Percentiles rank a stretch among this genome's conserved stretches.
phyloP scores from a whole-genome alignment of 208 protist genomes.

The Acanthamoeba pearcei region DNA sequence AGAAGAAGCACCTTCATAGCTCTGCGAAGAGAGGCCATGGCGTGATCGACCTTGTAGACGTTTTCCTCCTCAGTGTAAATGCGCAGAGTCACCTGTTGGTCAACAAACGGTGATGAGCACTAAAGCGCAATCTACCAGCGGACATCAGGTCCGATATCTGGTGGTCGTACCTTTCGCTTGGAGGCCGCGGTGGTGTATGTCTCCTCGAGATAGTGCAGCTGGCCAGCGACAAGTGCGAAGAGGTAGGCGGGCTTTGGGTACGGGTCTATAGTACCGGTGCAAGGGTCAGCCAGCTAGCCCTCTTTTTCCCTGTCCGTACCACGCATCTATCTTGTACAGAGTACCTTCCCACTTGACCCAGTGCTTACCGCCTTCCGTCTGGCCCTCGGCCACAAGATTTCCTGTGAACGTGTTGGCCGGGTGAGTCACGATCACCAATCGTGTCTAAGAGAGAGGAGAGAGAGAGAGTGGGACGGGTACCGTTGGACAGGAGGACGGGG shows the following conservation, averaged over 20 bases:
- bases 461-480: not conserved
- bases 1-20: slow-evolving; percentile 76
- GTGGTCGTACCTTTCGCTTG: not conserved
- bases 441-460: not conserved
- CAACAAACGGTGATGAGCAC: not conserved
- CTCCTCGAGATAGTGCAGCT: slow-evolving; percentile 29
- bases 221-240: slow-evolving; percentile 80
- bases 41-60: slow-evolving; percentile 78
- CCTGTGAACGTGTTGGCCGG: not conserved
- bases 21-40: slow-evolving; percentile 83
- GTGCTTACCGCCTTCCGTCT: slow-evolving; percentile 30
- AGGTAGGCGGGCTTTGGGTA: slow-evolving; percentile 79
- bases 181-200: slow-evolving; percentile 42
- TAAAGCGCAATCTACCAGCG: not conserved
- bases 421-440: not conserved
- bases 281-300: not conserved
- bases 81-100: slow-evolving; percentile 53
- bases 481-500: slow-evolving; percentile 76
- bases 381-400: slow-evolving; percentile 16
- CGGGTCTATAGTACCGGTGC: slow-evolving; percentile 25
- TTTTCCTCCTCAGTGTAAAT: slow-evolving; percentile 82
- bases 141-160: not conserved
- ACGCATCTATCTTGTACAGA: not conserved
- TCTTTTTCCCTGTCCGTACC: not conserved
- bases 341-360: slow-evolving; percentile 57